Conservation (phyloP, 23 red algal species). For the Gracilaria domingensis region DNA sequence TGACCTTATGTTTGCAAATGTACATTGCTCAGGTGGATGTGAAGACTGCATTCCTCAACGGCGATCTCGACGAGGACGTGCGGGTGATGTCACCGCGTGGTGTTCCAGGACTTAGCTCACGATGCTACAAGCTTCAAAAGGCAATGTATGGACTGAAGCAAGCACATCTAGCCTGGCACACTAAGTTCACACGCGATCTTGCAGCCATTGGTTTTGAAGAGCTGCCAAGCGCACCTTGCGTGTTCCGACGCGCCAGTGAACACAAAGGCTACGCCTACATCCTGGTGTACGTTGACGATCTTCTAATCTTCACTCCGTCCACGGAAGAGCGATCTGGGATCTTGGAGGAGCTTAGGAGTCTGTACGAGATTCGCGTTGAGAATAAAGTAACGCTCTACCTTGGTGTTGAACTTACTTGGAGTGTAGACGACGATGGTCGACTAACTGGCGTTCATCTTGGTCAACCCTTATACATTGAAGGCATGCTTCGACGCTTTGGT, state of each 20-base stretch:
- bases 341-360: constrained; percentile 9
- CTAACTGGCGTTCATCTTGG: background rate
- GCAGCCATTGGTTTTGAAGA: background rate
- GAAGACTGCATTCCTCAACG: constrained; percentile 42
- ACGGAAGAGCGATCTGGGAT: background rate
- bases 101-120: constrained; percentile 28
- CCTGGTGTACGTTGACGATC: constrained; percentile 42
- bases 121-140: constrained; percentile 31
- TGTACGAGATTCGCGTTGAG: constrained; percentile 32
- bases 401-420: background rate
- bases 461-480: constrained; percentile 9
- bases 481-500: constrained; percentile 12
- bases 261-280: background rate
- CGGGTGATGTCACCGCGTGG: constrained; percentile 22
- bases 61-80: constrained; percentile 26
- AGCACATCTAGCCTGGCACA: constrained; percentile 35
- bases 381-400: constrained; percentile 9
- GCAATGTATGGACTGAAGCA: constrained; percentile 34
- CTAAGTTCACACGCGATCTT: background rate
- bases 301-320: constrained; percentile 10
- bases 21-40: constrained; percentile 27
- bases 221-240: background rate
- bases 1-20: background rate
- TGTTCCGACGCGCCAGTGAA: background rate
- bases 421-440: too few relatives aligned